Conservation (phyloP, 768 basidiomycete genomes). For the Leccinum rimulosum region DNA sequence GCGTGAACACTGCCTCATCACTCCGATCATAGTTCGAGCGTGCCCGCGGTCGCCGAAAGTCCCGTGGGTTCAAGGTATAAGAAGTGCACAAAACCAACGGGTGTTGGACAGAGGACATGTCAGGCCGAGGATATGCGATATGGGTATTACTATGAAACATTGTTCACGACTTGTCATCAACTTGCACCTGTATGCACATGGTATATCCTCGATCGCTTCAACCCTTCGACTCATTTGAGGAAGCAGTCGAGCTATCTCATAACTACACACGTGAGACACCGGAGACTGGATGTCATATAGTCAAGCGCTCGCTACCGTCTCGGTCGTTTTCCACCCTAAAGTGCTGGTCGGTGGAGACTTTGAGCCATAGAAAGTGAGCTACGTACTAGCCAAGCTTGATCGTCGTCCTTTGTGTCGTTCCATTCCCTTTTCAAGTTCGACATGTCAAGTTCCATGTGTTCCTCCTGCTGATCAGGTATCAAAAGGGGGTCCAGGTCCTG, state of each 20-base stretch:
- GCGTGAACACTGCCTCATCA: not conserved
- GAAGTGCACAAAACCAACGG: slow-evolving; percentile 34
- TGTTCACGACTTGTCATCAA: slow-evolving; percentile 18
- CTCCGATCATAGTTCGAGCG: slow-evolving; percentile 75
- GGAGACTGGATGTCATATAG: not conserved
- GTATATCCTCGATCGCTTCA: slow-evolving; percentile 15
- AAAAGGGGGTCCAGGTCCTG: slow-evolving; percentile 2
- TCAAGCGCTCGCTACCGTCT: slow-evolving; percentile 6
- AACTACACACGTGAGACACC: not conserved
- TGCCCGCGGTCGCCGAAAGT: slow-evolving; percentile 98
- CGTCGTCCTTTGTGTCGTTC: slow-evolving; percentile 15
- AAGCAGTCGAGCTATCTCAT: not conserved
- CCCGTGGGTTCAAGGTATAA: slow-evolving; percentile 95
- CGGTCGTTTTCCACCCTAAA: slow-evolving; percentile 24
- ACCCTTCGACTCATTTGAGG: not conserved
- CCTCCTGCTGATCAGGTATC: slow-evolving; percentile 4
- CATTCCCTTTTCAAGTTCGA: slow-evolving; percentile 24
- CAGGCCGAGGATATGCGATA: slow-evolving; percentile 32
- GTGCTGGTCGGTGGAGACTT: not conserved
- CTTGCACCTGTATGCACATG: slow-evolving; percentile 25
- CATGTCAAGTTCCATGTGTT: slow-evolving; percentile 12
- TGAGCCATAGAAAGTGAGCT: not conserved
- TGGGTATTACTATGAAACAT: slow-evolving; percentile 28
- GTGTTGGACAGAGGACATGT: slow-evolving; percentile 27
- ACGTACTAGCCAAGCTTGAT: slow-evolving; percentile 18